Percentiles rank a stretch among this genome's conserved stretches.
These are phyloP conservation scores for Gossypium davidsonii DNA, from an alignment of 441 rosid species.

Conservation along the genomic window DNA sequence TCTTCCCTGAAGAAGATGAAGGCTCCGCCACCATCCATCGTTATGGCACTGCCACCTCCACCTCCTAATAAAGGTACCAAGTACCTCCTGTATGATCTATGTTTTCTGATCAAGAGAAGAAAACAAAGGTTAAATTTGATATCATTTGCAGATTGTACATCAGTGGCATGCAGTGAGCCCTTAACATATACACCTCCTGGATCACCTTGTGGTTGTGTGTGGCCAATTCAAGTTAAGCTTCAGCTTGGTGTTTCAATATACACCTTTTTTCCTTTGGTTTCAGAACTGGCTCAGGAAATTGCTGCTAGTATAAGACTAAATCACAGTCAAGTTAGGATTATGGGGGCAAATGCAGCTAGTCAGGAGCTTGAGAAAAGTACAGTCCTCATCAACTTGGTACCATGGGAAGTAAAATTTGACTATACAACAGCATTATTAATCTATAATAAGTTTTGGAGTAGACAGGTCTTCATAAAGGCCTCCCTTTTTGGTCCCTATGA, in stretches of 20 bases:
- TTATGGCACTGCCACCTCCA: conserved; percentile 49
- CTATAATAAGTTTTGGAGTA: conserved; percentile 48
- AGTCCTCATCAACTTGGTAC: conserved; percentile 53
- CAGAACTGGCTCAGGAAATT: conserved; percentile 55
- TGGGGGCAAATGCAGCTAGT: conserved; percentile 63
- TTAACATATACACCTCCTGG: conserved; percentile 53
- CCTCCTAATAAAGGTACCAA: conserved; percentile 52
- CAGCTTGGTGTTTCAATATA: conserved; percentile 36
- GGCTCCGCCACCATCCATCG: conserved; percentile 35
- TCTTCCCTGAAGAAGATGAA: conserved; percentile 32
- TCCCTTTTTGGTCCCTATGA: conserved; percentile 54
- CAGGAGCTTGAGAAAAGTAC: conserved; percentile 51
- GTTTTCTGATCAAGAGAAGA: neutral
- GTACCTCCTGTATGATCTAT: neutral
- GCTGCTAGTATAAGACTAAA: conserved; percentile 39
- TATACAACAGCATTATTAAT: conserved; percentile 30
- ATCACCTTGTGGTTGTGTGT: conserved; percentile 51
- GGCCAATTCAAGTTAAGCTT: conserved; percentile 68
- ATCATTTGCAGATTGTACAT: conserved; percentile 40
- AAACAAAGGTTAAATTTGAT: neutral
- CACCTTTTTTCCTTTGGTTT: conserved; percentile 55
- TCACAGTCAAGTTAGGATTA: conserved; percentile 52
- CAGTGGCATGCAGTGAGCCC: conserved; percentile 44
- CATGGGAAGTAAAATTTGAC: conserved; percentile 34
- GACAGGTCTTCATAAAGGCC: conserved; percentile 32